Conservation (phyloP, 2,329 filamentous ascomycete genomes). For the Clonostachys rosea region DNA sequence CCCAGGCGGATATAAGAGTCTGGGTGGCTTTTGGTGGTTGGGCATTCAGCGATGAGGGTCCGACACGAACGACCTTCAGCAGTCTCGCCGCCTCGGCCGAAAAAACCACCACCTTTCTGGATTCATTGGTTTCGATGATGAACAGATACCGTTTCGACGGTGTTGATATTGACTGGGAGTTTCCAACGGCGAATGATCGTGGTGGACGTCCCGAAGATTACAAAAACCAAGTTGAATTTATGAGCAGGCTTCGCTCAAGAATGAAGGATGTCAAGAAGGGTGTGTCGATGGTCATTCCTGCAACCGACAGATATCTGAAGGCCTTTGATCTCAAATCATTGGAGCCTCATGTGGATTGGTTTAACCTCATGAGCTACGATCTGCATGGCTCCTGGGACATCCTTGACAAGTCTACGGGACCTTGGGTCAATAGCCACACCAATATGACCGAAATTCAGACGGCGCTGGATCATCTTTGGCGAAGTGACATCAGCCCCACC, state of each 20-base stretch:
- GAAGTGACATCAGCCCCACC: slow-evolving; percentile 31
- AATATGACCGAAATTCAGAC: slow-evolving; percentile 42
- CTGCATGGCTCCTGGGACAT: slow-evolving; percentile 28
- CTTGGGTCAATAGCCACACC: slow-evolving; percentile 29
- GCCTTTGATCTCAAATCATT: slow-evolving; percentile 7
- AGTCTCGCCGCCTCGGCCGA: slow-evolving; percentile 13
- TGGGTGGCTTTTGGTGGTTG: slow-evolving; percentile 9
- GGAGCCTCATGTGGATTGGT: slow-evolving; percentile 23
- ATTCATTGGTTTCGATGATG: slow-evolving; percentile 19
- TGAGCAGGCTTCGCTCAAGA: slow-evolving; percentile 9
- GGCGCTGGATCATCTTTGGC: slow-evolving; percentile 40
- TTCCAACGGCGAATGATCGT: slow-evolving; percentile 19
- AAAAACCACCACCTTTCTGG: slow-evolving; percentile 26
- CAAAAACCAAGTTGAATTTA: slow-evolving; percentile 12
- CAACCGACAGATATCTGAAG: slow-evolving; percentile 7
- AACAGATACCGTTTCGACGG: slow-evolving; percentile 17
- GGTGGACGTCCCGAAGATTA: slow-evolving; percentile 14
- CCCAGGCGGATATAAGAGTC: slow-evolving; percentile 2
- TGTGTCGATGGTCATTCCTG: slow-evolving; percentile 15
- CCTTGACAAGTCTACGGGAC: slow-evolving; percentile 15
- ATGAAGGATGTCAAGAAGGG: slow-evolving; percentile 3
- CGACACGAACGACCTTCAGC: slow-evolving; percentile 10
- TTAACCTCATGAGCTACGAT: slow-evolving; percentile 42
- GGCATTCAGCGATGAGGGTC: slow-evolving; percentile 27
- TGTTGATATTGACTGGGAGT: slow-evolving; percentile 22